Percentiles rank a stretch among this genome's conserved stretches.
Evolutionary conservation across 345 rosid species (phyloP).

Genomic region (Populus simonii): DNA sequence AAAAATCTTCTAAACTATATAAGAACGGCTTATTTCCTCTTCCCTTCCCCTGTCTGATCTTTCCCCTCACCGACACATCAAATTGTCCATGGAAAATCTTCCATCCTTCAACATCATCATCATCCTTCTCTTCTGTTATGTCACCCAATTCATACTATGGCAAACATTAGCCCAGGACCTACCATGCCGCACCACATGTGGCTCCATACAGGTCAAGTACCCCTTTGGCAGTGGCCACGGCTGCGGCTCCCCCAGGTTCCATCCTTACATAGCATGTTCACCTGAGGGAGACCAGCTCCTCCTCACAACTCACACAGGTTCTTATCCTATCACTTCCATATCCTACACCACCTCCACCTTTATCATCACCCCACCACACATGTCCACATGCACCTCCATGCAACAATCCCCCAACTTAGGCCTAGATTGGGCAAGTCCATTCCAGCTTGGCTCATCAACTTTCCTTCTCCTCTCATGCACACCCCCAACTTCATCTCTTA

Average conservation of each 20-base stretch:
- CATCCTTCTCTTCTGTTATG: neutral
- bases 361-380: slow-evolving; percentile 32
- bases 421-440: slow-evolving; percentile 52
- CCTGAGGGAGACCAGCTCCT: slow-evolving; percentile 24
- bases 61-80: neutral
- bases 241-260: slow-evolving; percentile 47
- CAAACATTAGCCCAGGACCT: slow-evolving; percentile 2
- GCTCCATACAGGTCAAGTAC: slow-evolving; percentile 43
- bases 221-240: slow-evolving; percentile 49
- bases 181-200: slow-evolving; percentile 36
- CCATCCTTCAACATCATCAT: slow-evolving; percentile 15
- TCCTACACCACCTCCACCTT: slow-evolving; percentile 40
- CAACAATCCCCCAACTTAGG: slow-evolving; percentile 38
- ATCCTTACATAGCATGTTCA: slow-evolving; percentile 38
- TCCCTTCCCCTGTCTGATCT: neutral
- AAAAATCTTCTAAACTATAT: neutral
- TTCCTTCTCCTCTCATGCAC: slow-evolving; percentile 46
- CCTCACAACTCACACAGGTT: slow-evolving; percentile 47
- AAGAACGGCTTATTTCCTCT: neutral
- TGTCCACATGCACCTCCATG: slow-evolving; percentile 55
- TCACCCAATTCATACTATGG: neutral
- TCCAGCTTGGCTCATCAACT: slow-evolving; percentile 46
- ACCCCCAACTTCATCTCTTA: slow-evolving; percentile 36
- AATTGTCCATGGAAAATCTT: slow-evolving; percentile 8
- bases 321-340: slow-evolving; percentile 44